Base-by-base conservation (phyloP, 2,329 filamentous ascomycete genomes). In the Nothophaeocryptopus gaeumannii region DNA sequence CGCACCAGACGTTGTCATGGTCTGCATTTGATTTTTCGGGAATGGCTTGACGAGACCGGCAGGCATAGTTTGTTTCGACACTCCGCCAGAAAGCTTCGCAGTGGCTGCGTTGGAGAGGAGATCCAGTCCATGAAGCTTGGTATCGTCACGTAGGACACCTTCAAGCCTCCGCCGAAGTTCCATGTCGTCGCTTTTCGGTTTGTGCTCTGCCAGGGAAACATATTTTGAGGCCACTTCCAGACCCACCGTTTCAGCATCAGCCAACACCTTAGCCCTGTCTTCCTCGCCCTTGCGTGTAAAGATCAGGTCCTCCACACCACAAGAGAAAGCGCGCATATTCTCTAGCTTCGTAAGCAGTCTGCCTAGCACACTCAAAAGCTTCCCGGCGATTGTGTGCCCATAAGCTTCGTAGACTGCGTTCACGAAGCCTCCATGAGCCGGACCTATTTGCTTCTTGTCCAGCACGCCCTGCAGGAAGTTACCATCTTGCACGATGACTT, bases 1-100 rank as follows among this genome's bases (percentile, higher is more conserved):
- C 44, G 93, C 93, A 69, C 93, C 93, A 49, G 93, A 96, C 11
- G 86, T 87, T 15, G 93, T 99, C 93, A 99, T 99, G 58, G 88
- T 84, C 76, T 99, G 93, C 92, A 99, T 99, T 72, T 97, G 92
- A 66, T 99, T 99, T 66, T 86, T 86, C 1, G 93, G 93, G 71
- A 99, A 99, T 7, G 87, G 82, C 72, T 97, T 99, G 63, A 88
- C 84, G 26, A 99, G 80, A 36, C 88, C 89, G 14, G 75, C 72
- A 0, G 93, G 93, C 58, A 99, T 78, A 70, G 90, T 96, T 2
- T 81, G 80, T 39, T 78, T 78, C 8, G 91, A 95, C 38, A 97
- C 85, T 1, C 77, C 80, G 12, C 87, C 84, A 3, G 92, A 96
- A 20, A 99, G 80, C 3, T 79, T 71, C 10, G 78, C 77, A 43